Evolutionary conservation across 352 stramenopile species (phyloP).

Genomic region (Globisporangium emineosum): DNA sequence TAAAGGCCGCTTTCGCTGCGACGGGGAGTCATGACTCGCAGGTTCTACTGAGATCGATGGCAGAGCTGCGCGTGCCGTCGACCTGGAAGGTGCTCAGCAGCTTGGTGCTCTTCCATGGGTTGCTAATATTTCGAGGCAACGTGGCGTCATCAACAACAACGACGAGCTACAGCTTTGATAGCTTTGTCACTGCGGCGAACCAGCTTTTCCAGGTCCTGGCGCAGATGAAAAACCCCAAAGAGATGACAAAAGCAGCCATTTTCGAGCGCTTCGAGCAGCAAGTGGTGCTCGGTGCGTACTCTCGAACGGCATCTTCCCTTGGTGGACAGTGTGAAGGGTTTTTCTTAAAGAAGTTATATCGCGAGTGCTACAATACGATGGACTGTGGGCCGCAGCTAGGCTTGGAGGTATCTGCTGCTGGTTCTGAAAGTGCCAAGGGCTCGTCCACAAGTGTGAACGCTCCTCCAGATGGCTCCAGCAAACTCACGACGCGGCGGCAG

Average conservation of each 20-base stretch:
- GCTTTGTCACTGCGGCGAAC: conserved; percentile 11
- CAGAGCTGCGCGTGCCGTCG: neutral
- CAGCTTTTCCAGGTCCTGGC: conserved; percentile 5
- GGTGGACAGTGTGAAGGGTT: neutral
- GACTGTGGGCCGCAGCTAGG: neutral
- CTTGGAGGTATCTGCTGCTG: neutral
- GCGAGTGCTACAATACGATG: conserved; percentile 6
- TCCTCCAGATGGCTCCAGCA: neutral
- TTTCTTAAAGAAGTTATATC: neutral
- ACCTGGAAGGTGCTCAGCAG: conserved; percentile 30
- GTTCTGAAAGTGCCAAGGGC: neutral
- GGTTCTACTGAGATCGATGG: neutral
- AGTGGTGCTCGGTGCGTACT: conserved; percentile 10
- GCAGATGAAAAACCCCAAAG: neutral
- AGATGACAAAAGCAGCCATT: neutral
- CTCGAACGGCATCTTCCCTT: neutral
- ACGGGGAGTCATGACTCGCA: neutral
- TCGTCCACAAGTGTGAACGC: neutral
- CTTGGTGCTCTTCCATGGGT: conserved; percentile 43
- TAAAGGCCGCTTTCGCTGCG: neutral
- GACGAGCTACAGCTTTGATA: conserved; percentile 3
- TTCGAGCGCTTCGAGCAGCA: conserved; percentile 14
- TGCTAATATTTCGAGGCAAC: conserved; percentile 23
- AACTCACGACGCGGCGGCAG: neutral
- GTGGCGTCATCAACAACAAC: neutral